phyloP scores from a whole-genome alignment of 306 rosid genomes.

The Fragaria nilgerrensis region DNA sequence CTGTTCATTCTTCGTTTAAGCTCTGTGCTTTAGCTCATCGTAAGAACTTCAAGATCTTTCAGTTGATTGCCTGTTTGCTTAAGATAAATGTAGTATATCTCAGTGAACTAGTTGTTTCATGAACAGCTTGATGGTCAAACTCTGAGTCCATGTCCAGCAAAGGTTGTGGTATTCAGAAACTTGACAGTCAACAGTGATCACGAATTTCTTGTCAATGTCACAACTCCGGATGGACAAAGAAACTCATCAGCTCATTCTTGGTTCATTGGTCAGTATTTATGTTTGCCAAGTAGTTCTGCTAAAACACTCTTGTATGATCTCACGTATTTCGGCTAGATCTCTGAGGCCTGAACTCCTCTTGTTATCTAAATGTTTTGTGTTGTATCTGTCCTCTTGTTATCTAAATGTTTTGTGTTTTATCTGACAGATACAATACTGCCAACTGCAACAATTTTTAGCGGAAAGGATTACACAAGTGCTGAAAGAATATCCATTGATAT shows the following conservation, averaged over 20 bases:
- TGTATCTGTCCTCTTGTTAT: not conserved
- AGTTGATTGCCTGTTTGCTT: not conserved
- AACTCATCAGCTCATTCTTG: slow-evolving; percentile 57
- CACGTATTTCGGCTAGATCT: not conserved
- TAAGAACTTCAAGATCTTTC: not conserved
- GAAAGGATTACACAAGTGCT: slow-evolving; percentile 44
- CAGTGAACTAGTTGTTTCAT: not conserved
- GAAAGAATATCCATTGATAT: slow-evolving; percentile 40
- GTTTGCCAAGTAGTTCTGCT: not conserved
- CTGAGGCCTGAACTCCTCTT: not conserved
- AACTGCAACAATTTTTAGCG: slow-evolving; percentile 50
- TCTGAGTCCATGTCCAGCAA: slow-evolving; percentile 40
- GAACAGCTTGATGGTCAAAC: slow-evolving; percentile 56
- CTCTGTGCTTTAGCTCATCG: not conserved
- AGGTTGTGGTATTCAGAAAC: slow-evolving; percentile 35
- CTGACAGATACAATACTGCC: slow-evolving; percentile 54
- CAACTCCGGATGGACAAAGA: slow-evolving; percentile 39
- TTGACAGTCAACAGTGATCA: slow-evolving; percentile 45
- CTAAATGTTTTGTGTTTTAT: not conserved
- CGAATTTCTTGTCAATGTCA: slow-evolving; percentile 45
- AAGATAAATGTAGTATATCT: not conserved
- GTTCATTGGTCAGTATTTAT: slow-evolving; percentile 52
- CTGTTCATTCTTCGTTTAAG: not conserved
- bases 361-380: not conserved
- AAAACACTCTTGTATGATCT: not conserved